Evolutionary conservation across 257 asterid genomes (phyloP).

Genomic region (Penstemon eatonii): DNA sequence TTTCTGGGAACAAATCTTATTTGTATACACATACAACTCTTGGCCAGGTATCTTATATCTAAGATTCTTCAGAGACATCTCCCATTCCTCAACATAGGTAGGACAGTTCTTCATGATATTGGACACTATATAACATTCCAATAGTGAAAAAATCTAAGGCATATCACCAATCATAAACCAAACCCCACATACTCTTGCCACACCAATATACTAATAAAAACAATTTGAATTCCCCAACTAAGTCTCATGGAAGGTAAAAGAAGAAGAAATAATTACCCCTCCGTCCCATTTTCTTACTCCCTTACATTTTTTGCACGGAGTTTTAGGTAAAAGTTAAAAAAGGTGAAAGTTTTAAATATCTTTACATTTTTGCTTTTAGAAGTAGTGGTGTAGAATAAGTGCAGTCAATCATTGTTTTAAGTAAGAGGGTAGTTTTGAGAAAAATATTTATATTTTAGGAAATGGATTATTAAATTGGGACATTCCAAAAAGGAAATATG

Average conservation of each 20-base stretch:
- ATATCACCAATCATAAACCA: background rate
- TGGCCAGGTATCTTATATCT: background rate
- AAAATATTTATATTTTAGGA: too few relatives aligned
- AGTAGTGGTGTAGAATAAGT: too few relatives aligned
- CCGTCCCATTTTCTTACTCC: too few relatives aligned
- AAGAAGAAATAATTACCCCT: background rate
- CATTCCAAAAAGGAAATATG: too few relatives aligned
- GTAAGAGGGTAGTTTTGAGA: too few relatives aligned
- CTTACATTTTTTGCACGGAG: background rate
- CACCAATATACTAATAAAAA: slow-evolving; percentile 4
- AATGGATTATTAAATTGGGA: too few relatives aligned
- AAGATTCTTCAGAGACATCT: background rate
- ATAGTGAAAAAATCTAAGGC: background rate
- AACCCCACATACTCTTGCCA: background rate
- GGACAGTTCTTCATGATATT: background rate
- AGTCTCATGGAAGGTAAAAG: slow-evolving; percentile 4
- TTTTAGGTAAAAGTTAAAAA: background rate
- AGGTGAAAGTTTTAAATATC: background rate
- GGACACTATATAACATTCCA: background rate
- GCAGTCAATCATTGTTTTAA: too few relatives aligned
- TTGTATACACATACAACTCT: background rate
- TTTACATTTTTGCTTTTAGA: too few relatives aligned
- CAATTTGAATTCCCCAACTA: background rate
- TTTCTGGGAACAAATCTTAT: background rate
- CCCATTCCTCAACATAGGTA: too few relatives aligned